Conservation (phyloP, 2,329 filamentous ascomycete species). For the Microdochium trichocladiopsis region DNA sequence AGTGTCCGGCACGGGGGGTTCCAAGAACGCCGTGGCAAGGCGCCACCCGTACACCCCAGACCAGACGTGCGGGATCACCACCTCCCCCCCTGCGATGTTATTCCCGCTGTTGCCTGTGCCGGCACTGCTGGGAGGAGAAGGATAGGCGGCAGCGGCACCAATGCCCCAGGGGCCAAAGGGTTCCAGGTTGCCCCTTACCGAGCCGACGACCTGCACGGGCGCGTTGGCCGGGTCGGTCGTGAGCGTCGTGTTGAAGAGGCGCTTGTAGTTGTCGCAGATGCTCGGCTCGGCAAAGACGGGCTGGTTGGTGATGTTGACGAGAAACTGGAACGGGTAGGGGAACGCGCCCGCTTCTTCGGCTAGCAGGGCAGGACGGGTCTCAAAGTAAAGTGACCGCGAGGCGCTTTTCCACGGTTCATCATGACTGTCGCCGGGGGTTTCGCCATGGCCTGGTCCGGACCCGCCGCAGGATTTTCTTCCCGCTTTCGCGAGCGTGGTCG, state of each 20-base stretch:
- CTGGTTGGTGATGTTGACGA: constrained; percentile 47
- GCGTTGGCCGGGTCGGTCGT: constrained; percentile 17
- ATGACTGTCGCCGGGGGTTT: constrained; percentile 6
- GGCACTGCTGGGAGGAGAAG: too few relatives aligned
- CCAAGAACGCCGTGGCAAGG: constrained; percentile 14
- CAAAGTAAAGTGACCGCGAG: constrained; percentile 19
- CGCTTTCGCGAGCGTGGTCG: constrained; percentile 4
- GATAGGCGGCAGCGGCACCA: too few relatives aligned
- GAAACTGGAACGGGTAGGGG: constrained; percentile 32
- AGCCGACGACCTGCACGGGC: constrained; percentile 17
- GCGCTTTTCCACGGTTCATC: constrained; percentile 9
- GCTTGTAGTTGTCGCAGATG: constrained; percentile 34
- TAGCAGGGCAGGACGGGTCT: constrained; percentile 9
- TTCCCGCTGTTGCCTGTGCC: not conserved
- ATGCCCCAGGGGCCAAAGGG: constrained; percentile 16
- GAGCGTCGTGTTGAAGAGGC: constrained; percentile 36
- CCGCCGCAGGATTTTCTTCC: not conserved
- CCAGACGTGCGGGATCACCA: constrained; percentile 4
- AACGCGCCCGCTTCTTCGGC: not conserved
- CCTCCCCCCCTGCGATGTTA: not conserved
- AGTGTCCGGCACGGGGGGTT: constrained; percentile 5
- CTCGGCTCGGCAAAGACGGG: constrained; percentile 34
- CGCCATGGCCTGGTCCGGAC: not conserved
- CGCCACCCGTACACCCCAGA: constrained; percentile 13
- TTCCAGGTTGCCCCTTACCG: constrained; percentile 14